Percentiles rank a stretch among this genome's conserved stretches.
Conservation (phyloP, 208 protist genomes). For the Crithidia brevicula region DNA sequence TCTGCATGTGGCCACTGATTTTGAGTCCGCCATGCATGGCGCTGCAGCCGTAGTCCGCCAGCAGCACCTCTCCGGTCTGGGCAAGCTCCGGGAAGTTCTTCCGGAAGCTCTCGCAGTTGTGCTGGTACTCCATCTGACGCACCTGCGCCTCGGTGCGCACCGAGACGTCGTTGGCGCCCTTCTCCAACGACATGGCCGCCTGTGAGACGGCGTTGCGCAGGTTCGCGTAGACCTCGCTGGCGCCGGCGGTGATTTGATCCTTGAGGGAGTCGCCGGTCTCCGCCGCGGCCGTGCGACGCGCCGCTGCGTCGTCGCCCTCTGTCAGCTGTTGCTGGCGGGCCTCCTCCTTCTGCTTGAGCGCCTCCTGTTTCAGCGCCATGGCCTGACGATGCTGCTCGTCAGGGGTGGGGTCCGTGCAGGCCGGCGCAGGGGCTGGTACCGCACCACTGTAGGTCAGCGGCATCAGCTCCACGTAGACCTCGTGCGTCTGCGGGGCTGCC, state of each 20-base stretch:
- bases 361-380: constrained; percentile 34
- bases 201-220: constrained; percentile 35
- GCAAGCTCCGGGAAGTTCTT: constrained; percentile 61
- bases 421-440: constrained; percentile 51
- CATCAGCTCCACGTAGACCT: constrained; percentile 44
- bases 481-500: neutral
- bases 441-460: constrained; percentile 58
- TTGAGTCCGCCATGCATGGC: constrained; percentile 57
- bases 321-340: neutral
- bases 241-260: constrained; percentile 24
- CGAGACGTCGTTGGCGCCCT: constrained; percentile 51
- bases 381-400: constrained; percentile 66
- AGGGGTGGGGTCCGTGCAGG: constrained; percentile 70
- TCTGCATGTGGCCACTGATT: constrained; percentile 58
- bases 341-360: constrained; percentile 38
- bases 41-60: constrained; percentile 68
- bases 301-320: constrained; percentile 11
- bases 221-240: constrained; percentile 27
- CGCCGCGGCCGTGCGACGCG: neutral
- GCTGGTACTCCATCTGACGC: constrained; percentile 62
- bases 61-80: constrained; percentile 59
- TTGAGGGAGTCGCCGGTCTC: constrained; percentile 17
- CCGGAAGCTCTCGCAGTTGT: constrained; percentile 60
- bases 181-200: constrained; percentile 56
- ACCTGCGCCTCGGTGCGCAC: constrained; percentile 54